Conservation (phyloP, 495 filamentous ascomycete genomes). For the Thermothielavioides terrestris region DNA sequence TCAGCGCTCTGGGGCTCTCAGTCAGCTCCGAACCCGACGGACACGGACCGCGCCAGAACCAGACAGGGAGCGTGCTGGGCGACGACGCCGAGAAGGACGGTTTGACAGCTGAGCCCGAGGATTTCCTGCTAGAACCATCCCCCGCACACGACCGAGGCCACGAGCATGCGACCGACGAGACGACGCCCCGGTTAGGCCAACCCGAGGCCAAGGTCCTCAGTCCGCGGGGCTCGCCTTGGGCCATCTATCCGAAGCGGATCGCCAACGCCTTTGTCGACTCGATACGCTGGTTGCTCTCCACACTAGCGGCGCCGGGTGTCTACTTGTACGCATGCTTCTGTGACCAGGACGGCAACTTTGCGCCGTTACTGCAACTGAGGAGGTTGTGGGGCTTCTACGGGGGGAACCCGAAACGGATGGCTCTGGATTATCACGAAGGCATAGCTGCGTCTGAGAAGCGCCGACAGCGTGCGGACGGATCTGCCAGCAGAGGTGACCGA, state of each 20-base stretch:
- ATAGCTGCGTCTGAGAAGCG: constrained; percentile 26
- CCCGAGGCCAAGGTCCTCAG: constrained; percentile 29
- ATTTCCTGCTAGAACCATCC: constrained; percentile 8
- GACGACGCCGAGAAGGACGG: constrained; percentile 25
- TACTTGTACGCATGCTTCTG: constrained; percentile 76
- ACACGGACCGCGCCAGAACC: constrained; percentile 18
- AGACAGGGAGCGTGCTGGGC: constrained; percentile 30
- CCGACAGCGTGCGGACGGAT: constrained; percentile 1
- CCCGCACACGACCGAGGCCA: constrained; percentile 15
- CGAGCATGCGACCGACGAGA: constrained; percentile 45
- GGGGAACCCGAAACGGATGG: constrained; percentile 29
- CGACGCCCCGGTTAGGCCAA: constrained; percentile 59
- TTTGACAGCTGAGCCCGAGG: constrained; percentile 24
- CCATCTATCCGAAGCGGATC: constrained; percentile 50
- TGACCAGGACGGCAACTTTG: constrained; percentile 71
- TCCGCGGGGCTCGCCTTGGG: constrained; percentile 37
- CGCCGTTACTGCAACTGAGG: constrained; percentile 53
- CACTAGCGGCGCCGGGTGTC: constrained; percentile 65
- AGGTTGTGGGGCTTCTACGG: constrained; percentile 46
- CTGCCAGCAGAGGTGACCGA: constrained; percentile 5
- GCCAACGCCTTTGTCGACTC: constrained; percentile 51
- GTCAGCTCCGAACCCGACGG: constrained; percentile 36
- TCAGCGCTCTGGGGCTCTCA: constrained; percentile 46
- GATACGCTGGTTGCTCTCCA: constrained; percentile 66
- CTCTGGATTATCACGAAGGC: constrained; percentile 30